Evolutionary conservation across 495 filamentous ascomycete genomes (phyloP).

Genomic region (Aspergillus ostianus): DNA sequence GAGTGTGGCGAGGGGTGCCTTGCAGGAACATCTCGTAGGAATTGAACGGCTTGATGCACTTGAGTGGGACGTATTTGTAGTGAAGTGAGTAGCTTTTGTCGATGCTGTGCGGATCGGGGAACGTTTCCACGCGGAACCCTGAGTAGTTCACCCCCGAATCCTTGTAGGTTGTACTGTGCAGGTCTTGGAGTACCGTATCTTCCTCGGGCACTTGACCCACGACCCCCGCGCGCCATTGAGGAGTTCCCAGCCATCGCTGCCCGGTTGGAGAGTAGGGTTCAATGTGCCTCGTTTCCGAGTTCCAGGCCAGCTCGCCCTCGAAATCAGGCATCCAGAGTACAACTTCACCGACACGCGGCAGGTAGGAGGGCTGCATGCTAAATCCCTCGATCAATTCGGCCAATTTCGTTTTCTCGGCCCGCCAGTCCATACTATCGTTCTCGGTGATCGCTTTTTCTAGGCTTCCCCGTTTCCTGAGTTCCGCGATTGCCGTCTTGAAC

Average conservation of each 20-base stretch:
- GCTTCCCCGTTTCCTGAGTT: slow-evolving; percentile 38
- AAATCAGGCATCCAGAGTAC: slow-evolving; percentile 52
- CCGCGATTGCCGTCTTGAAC: slow-evolving; percentile 45
- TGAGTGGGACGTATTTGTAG: slow-evolving; percentile 53
- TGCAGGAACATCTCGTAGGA: slow-evolving; percentile 48
- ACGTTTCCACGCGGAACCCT: slow-evolving; percentile 59
- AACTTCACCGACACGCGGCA: slow-evolving; percentile 56
- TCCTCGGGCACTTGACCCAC: slow-evolving; percentile 49
- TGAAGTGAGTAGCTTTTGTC: slow-evolving; percentile 52
- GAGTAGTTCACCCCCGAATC: slow-evolving; percentile 44
- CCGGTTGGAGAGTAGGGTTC: slow-evolving; percentile 33
- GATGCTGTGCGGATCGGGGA: slow-evolving; percentile 48
- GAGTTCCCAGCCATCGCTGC: slow-evolving; percentile 28
- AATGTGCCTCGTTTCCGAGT: slow-evolving; percentile 26
- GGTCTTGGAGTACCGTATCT: slow-evolving; percentile 43
- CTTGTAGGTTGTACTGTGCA: slow-evolving; percentile 38
- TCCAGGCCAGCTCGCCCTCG: slow-evolving; percentile 36
- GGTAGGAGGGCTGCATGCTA: slow-evolving; percentile 45
- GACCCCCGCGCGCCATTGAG: slow-evolving; percentile 57
- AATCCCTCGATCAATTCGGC: slow-evolving; percentile 34
- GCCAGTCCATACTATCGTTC: slow-evolving; percentile 52
- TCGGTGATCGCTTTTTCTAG: slow-evolving; percentile 49
- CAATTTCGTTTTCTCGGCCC: slow-evolving; percentile 40
- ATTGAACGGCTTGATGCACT: slow-evolving; percentile 54
- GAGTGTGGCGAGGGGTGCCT: slow-evolving; percentile 32